A percentile compares a stretch with the other conserved stretches of the same genome.
phyloP scores from a whole-genome alignment of 345 rosid genomes.

The Cardamine occulta region DNA sequence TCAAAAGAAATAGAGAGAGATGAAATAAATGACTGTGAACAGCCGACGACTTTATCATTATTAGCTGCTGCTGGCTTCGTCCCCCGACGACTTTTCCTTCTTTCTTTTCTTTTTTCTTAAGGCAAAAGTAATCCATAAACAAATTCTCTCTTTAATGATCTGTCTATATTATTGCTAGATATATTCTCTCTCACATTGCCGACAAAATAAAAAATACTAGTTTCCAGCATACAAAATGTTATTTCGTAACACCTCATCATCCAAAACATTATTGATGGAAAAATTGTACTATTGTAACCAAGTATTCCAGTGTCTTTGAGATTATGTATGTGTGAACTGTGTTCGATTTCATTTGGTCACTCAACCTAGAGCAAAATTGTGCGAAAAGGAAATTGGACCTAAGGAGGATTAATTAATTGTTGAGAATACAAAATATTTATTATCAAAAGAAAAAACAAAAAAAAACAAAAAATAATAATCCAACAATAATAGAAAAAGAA shows the following conservation, averaged over 20 bases:
- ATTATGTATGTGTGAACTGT: too few relatives aligned
- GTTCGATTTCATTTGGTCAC: too few relatives aligned
- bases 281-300: too few relatives aligned
- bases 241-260: slow-evolving; percentile 12
- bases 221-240: not conserved
- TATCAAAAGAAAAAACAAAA: too few relatives aligned
- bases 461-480: too few relatives aligned
- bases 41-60: slow-evolving; percentile 1
- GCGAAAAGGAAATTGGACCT: too few relatives aligned
- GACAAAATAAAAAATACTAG: not conserved
- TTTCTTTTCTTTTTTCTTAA: not conserved
- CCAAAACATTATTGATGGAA: not conserved
- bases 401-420: too few relatives aligned
- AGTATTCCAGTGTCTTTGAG: too few relatives aligned
- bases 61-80: not conserved
- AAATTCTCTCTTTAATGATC: slow-evolving; percentile 5
- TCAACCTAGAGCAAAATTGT: too few relatives aligned
- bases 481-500: too few relatives aligned
- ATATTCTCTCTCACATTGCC: not conserved
- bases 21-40: slow-evolving; percentile 24
- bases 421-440: too few relatives aligned
- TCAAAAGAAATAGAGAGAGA: slow-evolving; percentile 4
- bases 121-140: not conserved
- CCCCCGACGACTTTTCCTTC: slow-evolving; percentile 19
- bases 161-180: not conserved